Percentiles rank a stretch among this genome's conserved stretches.
Evolutionary conservation across 257 asterid species (phyloP).

Genomic region (Thymus quinquecostatus): DNA sequence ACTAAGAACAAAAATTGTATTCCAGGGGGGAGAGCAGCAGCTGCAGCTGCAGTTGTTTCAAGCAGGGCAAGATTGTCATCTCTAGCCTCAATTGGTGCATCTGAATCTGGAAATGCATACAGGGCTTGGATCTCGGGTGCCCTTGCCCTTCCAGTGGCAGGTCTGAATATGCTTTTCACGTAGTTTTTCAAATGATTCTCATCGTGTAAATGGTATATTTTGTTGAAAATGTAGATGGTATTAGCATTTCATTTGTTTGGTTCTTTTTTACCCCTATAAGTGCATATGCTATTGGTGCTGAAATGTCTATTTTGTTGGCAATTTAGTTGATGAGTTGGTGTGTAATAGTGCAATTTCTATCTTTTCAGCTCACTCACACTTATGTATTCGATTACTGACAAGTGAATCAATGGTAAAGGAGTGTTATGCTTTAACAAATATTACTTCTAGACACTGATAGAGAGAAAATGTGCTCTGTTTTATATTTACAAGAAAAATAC

Average conservation of each 20-base stretch:
- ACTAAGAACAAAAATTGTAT: slow-evolving; percentile 17
- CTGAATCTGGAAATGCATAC: slow-evolving; percentile 63
- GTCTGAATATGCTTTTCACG: slow-evolving; percentile 37
- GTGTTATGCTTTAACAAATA: slow-evolving; percentile 26
- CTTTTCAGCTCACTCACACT: not conserved
- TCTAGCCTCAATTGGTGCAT: slow-evolving; percentile 61
- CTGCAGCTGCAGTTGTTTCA: slow-evolving; percentile 73
- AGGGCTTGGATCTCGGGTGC: slow-evolving; percentile 74
- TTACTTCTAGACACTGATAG: slow-evolving; percentile 20
- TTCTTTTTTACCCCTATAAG: not conserved
- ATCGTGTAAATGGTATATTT: slow-evolving; percentile 22
- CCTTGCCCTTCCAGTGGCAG: slow-evolving; percentile 91
- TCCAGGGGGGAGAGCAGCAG: slow-evolving; percentile 79
- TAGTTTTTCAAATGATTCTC: slow-evolving; percentile 3
- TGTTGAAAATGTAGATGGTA: not conserved
- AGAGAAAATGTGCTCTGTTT: slow-evolving; percentile 29
- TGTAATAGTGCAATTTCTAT: not conserved
- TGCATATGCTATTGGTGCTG: too few species aligned
- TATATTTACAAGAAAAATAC: too few species aligned
- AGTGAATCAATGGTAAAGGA: not conserved
- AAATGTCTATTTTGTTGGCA: too few species aligned
- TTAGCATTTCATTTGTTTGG: not conserved
- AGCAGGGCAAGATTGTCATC: slow-evolving; percentile 67
- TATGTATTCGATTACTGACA: not conserved
- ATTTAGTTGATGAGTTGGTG: not conserved